Evolutionary conservation across 129 eudicot species (phyloP), one percentile per base, ranked within the genome.

Genomic region (Arctium minus): DNA sequence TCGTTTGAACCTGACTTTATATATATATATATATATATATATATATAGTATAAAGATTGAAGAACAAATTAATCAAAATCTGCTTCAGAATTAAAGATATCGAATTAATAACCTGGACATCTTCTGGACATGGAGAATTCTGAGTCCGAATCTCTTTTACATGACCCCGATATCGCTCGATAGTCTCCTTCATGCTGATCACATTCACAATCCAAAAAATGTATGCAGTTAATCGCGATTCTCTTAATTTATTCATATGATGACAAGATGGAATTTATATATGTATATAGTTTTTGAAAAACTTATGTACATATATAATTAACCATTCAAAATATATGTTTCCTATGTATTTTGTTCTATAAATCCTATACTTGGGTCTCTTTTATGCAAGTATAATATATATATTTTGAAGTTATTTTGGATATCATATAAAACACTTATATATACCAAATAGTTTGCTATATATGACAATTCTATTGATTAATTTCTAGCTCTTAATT

Each of bases 181-280:
- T 89, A 0, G 92, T 94, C 42, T 87, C 94, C 77, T 85, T 91
- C 94, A 92, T 88, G 90, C 97, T 94, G 94, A 76, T 22, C 40
- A 86, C 38, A 75, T 85, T 7, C 39, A 46, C 30, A 84, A 29
- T 31, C 50, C 13, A 62, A 50, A 74, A 73, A 11, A 4, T 48
- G 36, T 13, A 74, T 13, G 29, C 42, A 84, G 40, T 73, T 73
- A 77, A 42, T 27, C n/a, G 12, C 31, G 53, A 13, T 60, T 77
- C 74, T 32, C 13, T 32, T 1, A 17, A n/a, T 62, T 62, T 53
- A n/a, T 5, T 64, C 70, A 64, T 67, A 31, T 71, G 42, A 71
- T 33, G 11, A 35, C 29, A 32, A 71, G 29, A 71, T 71, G 75
- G 44, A 35, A 33, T 29, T 3, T 46, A 46, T 11, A 50, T 50